Evolutionary conservation across 2,329 filamentous ascomycete genomes (phyloP).

Genomic region (Teratosphaeria gauchensis): DNA sequence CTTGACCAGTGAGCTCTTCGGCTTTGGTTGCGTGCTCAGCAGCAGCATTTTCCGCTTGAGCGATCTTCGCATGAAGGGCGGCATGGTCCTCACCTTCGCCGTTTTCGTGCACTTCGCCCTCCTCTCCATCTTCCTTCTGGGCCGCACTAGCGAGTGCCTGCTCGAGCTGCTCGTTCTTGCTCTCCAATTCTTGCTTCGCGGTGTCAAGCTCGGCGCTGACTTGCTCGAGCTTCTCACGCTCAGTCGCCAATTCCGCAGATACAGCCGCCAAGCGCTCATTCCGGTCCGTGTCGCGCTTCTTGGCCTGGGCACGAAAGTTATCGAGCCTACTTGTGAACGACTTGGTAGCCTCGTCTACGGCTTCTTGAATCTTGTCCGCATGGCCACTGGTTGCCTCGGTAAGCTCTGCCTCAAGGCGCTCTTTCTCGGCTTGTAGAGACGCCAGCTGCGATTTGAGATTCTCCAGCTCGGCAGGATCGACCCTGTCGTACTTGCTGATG

Average conservation of each 20-base stretch:
- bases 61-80: conserved; percentile 9
- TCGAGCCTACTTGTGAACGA: conserved; percentile 3
- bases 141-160: conserved; percentile 25
- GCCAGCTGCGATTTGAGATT: conserved; percentile 71
- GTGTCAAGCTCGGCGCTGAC: conserved; percentile 6
- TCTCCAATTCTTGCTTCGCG: conserved; percentile 8
- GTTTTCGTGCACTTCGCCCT: conserved; percentile 22
- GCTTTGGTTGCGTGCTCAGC: conserved; percentile 41
- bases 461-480: conserved; percentile 88
- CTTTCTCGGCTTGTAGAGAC: conserved; percentile 42
- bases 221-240: conserved; percentile 12
- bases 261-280: conserved; percentile 45
- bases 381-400: conserved; percentile 39
- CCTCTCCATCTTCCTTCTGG: conserved; percentile 10
- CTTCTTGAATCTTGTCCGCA: conserved; percentile 32
- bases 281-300: conserved; percentile 53
- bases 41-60: conserved; percentile 5
- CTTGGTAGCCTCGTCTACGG: conserved; percentile 19
- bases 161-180: conserved; percentile 45
- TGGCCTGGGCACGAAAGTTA: conserved; percentile 33
- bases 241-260: conserved; percentile 43
- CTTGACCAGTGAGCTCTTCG: conserved; percentile 54
- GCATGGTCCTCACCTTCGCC: conserved; percentile 39
- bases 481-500: conserved; percentile 87
- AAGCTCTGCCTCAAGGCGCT: conserved; percentile 43